Evolutionary conservation across 169 alveolate species (phyloP).

Genomic region (Cryptosporidium felis): DNA sequence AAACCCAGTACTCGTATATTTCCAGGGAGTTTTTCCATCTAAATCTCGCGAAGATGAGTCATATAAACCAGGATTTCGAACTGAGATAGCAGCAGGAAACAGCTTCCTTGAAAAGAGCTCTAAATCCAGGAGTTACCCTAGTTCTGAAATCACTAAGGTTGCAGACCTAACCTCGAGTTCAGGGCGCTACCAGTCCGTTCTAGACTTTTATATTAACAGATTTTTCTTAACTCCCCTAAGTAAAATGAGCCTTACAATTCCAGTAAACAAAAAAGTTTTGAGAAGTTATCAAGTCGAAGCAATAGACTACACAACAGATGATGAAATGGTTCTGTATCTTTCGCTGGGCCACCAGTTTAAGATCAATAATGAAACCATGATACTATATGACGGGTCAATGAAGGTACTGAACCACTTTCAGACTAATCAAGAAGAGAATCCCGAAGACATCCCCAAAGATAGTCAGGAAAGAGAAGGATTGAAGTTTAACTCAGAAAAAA

Average conservation of each 20-base stretch:
- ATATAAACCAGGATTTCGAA: not conserved
- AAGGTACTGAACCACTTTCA: slow-evolving; percentile 16
- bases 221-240: slow-evolving; percentile 35
- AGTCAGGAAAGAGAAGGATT: not conserved
- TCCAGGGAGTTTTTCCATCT: slow-evolving; percentile 24
- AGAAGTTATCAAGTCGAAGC: slow-evolving; percentile 65
- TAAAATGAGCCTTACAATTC: slow-evolving; percentile 45
- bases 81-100: not conserved
- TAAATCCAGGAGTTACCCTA: not conserved
- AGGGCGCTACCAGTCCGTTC: slow-evolving; percentile 24
- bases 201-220: slow-evolving; percentile 18
- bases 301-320: slow-evolving; percentile 4
- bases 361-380: slow-evolving; percentile 27
- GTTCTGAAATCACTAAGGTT: not conserved
- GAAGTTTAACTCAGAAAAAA: not conserved
- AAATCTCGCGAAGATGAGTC: not conserved
- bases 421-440: not conserved
- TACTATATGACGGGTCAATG: slow-evolving; percentile 1
- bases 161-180: not conserved
- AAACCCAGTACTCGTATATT: slow-evolving; percentile 10
- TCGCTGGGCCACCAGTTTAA: slow-evolving; percentile 31
- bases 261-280: slow-evolving; percentile 9
- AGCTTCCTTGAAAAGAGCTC: slow-evolving; percentile 2
- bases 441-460: not conserved
- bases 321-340: slow-evolving; percentile 23